Percentiles rank a stretch among this genome's conserved stretches.
Conservation (phyloP, 2,329 filamentous ascomycete genomes). For the Chrysosporium keratinophilum region DNA sequence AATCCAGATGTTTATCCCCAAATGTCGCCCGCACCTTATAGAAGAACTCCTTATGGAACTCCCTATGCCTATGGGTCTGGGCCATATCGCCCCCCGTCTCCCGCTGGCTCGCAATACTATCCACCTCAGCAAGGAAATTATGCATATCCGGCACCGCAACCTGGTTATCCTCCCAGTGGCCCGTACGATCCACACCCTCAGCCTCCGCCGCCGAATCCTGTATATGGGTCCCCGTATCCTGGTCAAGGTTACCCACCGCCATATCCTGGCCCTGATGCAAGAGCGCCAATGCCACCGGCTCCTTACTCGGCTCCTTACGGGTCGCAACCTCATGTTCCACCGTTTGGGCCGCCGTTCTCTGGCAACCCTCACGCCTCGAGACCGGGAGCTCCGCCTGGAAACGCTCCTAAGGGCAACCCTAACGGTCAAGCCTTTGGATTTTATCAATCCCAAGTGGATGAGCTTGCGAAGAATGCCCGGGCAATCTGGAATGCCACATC, state of each 20-base stretch:
- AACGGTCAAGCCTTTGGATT: conserved; percentile 31
- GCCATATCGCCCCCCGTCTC: conserved; percentile 26
- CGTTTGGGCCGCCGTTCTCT: conserved; percentile 13
- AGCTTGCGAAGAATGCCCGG: conserved; percentile 46
- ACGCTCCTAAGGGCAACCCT: conserved; percentile 16
- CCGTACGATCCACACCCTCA: conserved; percentile 18
- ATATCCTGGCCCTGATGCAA: conserved; percentile 18
- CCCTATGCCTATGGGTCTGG: conserved; percentile 25
- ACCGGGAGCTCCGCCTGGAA: conserved; percentile 8
- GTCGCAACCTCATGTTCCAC: conserved; percentile 16
- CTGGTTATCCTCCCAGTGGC: conserved; percentile 17
- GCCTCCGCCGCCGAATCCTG: conserved; percentile 16
- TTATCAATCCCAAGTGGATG: conserved; percentile 42
- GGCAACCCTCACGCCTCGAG: conserved; percentile 7
- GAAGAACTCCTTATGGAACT: conserved; percentile 24
- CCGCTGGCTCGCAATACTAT: conserved; percentile 20
- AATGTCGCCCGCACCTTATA: conserved; percentile 24
- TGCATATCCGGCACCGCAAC: conserved; percentile 18
- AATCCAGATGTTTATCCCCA: conserved; percentile 16
- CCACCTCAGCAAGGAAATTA: conserved; percentile 18
- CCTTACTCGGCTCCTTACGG: conserved; percentile 15
- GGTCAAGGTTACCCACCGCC: conserved; percentile 19
- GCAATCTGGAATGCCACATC: conserved; percentile 54
- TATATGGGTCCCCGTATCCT: conserved; percentile 21
- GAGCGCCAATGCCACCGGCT: conserved; percentile 15